Evolutionary conservation across 257 asterid species (phyloP).

Genomic region (Solanum arcanum): DNA sequence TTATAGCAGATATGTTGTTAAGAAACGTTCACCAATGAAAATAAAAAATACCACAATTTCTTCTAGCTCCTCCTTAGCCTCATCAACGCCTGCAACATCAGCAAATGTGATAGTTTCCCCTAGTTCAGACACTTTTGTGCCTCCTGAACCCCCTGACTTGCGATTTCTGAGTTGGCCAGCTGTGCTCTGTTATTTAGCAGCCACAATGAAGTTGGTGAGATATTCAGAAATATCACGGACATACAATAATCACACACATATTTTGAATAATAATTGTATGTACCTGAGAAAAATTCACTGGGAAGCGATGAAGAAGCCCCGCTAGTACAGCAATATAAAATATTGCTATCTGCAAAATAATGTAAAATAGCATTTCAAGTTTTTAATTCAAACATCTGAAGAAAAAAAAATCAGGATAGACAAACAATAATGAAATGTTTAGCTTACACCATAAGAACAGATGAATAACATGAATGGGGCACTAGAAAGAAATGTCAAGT

Average conservation of each 20-base stretch:
- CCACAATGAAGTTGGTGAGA: not conserved
- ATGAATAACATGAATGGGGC: not conserved
- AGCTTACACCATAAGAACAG: not conserved
- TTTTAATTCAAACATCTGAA: not conserved
- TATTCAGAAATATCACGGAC: not conserved
- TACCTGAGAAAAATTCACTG: conserved; percentile 90
- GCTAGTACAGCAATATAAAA: conserved; percentile 90
- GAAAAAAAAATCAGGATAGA: not conserved
- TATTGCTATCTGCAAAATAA: conserved; percentile 61
- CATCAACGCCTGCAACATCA: conserved; percentile 99
- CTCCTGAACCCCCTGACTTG: conserved; percentile 69
- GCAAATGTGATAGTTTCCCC: conserved; percentile 79
- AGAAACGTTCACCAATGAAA: not conserved
- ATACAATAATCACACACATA: not conserved
- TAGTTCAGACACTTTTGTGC: conserved; percentile 70
- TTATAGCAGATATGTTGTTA: not conserved
- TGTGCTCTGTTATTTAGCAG: conserved; percentile 35
- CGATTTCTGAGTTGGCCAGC: conserved; percentile 91
- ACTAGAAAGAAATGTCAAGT: not conserved
- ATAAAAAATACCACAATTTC: conserved; percentile 77
- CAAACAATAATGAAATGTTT: not conserved
- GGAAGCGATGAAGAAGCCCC: conserved; percentile 91
- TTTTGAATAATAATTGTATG: not conserved
- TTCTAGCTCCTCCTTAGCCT: conserved; percentile 99
- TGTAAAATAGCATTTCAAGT: not conserved